Evolutionary conservation across 768 basidiomycete species (phyloP), one percentile per base, ranked within the genome.

Genomic region (Tylopilus cervinicoccineus): DNA sequence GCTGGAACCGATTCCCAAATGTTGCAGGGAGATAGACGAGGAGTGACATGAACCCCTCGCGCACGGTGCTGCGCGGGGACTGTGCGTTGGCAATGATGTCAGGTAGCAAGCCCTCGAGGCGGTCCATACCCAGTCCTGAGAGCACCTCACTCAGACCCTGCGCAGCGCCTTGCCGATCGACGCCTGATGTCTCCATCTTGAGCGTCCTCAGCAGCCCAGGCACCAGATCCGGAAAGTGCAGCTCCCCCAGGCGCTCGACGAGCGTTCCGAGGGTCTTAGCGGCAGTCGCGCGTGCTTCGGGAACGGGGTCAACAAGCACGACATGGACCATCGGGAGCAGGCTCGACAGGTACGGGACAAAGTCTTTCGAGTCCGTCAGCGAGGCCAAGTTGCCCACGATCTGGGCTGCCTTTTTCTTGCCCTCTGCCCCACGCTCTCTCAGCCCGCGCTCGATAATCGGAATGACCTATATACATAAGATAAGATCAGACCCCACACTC

Each of bases 41-140:
- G 12, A 98, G 75, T 0, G 94, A 96, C 86, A 99, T 98, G 76
- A 97, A 98, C 10, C 96, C 96, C 75, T 98, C 96, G 29, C 93
- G 81, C 34, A 98, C 88, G 23, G 93, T 94, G 22, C 93, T 78
- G 10, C 91, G 76, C 2, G 92, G 87, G 39, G 91, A 94, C 56
- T 88, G 83, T 2, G 93, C 90, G 63, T 92, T 97, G 24, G 79
- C 80, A 53, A 99, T 85, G 61, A 99, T 93, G 56, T 95, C 92
- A 0, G 96, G 96, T 2, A 98, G 76, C 2, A 99, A 76, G 6
- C 89, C 87, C 63, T 99, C 96, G 54, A 99, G 77, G 38, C 93
- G 79, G 53, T 98, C 94, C 88, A 96, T 94, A n/a, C 96, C 96
- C 26, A 98, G 80, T 17, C 93, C 94, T 3, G 93, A 86, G 2